Conservation (phyloP, 2,329 filamentous ascomycete genomes). For the Lecanoromycetidae sp. region DNA sequence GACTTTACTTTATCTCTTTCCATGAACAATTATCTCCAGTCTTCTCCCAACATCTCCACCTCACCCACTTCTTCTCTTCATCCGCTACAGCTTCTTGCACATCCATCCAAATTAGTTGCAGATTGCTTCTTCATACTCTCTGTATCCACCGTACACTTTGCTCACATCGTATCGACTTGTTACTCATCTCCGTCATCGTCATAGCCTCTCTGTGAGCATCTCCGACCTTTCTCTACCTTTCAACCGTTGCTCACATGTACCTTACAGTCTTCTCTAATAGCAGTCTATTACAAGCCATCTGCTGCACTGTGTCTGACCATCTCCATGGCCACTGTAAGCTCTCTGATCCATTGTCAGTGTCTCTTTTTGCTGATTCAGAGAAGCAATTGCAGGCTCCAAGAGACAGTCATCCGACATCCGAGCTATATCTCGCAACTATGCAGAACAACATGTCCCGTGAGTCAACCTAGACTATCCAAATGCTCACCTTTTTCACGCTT, state of each 20-base stretch:
- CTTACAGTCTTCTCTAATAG: conserved; percentile 12
- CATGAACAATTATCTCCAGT: conserved; percentile 4
- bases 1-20: conserved; percentile 12
- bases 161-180: conserved; percentile 18
- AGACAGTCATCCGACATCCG: conserved; percentile 6
- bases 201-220: conserved; percentile 8
- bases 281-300: conserved; percentile 11
- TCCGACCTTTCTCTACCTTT: not conserved
- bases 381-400: not conserved
- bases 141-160: conserved; percentile 17
- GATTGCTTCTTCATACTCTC: conserved; percentile 18
- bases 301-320: conserved; percentile 8
- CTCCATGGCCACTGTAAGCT: too few species aligned
- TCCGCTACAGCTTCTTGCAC: conserved; percentile 19
- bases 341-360: conserved; percentile 4
- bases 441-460: conserved; percentile 11
- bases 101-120: conserved; percentile 16
- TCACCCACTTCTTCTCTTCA: conserved; percentile 12
- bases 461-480: too few species aligned
- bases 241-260: not conserved
- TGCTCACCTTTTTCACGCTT: not conserved
- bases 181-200: conserved; percentile 14
- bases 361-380: conserved; percentile 1
- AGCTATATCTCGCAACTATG: conserved; percentile 7
- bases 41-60: conserved; percentile 10